These are phyloP conservation scores for Phytophthora hibernalis DNA, from an alignment of 352 stramenopile species.

Conservation along the genomic window DNA sequence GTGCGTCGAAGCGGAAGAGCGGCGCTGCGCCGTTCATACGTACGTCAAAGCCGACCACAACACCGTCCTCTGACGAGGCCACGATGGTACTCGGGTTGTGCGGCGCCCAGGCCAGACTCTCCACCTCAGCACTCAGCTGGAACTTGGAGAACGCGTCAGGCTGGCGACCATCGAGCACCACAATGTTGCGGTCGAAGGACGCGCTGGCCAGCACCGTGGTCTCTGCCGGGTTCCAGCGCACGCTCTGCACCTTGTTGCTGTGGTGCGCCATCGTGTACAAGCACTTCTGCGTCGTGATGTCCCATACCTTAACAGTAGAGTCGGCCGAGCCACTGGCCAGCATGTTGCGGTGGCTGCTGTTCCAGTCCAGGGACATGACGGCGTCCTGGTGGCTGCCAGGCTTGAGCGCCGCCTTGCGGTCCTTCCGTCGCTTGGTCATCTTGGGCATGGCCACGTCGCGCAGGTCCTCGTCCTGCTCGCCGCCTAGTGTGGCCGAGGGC, in stretches of 20 bases:
- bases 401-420: conserved; percentile 78
- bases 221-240: conserved; percentile 97
- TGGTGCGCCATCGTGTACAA: conserved; percentile 98
- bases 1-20: conserved; percentile 93
- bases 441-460: conserved; percentile 84
- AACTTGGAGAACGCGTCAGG: conserved; percentile 86
- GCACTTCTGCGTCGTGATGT: conserved; percentile 92
- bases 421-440: conserved; percentile 79
- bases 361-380: conserved; percentile 99
- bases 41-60: conserved; percentile 95
- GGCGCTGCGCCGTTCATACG: conserved; percentile 93
- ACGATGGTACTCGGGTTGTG: conserved; percentile 94
- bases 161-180: conserved; percentile 94
- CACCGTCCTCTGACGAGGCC: conserved; percentile 94
- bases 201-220: conserved; percentile 96
- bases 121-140: conserved; percentile 84
- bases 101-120: conserved; percentile 95
- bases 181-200: conserved; percentile 95
- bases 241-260: conserved; percentile 97
- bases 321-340: conserved; percentile 98
- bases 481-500: conserved; percentile 94
- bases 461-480: conserved; percentile 88
- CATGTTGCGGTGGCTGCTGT: conserved; percentile 96
- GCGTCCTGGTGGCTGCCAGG: conserved; percentile 97
- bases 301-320: conserved; percentile 97